phyloP scores from a whole-genome alignment of 345 rosid genomes.

The Ricinus communis region DNA sequence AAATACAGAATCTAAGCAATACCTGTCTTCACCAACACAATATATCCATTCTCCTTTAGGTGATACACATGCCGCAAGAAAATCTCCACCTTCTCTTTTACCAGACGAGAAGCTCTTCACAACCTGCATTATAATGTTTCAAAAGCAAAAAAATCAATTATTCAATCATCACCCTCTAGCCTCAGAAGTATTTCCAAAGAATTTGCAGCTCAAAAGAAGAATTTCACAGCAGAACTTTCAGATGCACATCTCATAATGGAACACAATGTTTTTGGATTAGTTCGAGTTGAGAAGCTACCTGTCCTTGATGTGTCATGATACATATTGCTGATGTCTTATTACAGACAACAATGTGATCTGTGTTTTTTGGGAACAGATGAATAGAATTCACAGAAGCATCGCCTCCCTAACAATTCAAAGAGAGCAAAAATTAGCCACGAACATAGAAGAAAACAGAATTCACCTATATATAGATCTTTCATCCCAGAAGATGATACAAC shows the following conservation, averaged over 20 bases:
- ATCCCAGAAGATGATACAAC: not conserved
- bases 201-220: not conserved
- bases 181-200: not conserved
- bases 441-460: not conserved
- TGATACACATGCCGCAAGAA: constrained; percentile 84
- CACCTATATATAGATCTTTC: not conserved
- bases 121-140: constrained; percentile 46
- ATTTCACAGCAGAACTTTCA: not conserved
- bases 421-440: constrained; percentile 2
- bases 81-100: constrained; percentile 97
- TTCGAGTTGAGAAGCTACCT: constrained; percentile 45
- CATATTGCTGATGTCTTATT: constrained; percentile 89
- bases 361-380: constrained; percentile 83
- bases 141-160: constrained; percentile 12
- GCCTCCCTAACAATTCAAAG: constrained; percentile 61
- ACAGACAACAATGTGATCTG: constrained; percentile 88
- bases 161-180: not conserved
- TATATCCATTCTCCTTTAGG: constrained; percentile 99
- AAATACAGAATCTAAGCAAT: constrained; percentile 11
- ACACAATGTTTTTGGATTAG: not conserved
- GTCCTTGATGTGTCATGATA: constrained; percentile 98
- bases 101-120: constrained; percentile 99
- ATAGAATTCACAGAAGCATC: constrained; percentile 98
- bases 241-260: not conserved
- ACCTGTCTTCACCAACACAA: constrained; percentile 94